Evolutionary conservation across 164 flowering plant species (phyloP), one percentile per base, ranked within the genome.

Genomic region (Aristolochia contorta): DNA sequence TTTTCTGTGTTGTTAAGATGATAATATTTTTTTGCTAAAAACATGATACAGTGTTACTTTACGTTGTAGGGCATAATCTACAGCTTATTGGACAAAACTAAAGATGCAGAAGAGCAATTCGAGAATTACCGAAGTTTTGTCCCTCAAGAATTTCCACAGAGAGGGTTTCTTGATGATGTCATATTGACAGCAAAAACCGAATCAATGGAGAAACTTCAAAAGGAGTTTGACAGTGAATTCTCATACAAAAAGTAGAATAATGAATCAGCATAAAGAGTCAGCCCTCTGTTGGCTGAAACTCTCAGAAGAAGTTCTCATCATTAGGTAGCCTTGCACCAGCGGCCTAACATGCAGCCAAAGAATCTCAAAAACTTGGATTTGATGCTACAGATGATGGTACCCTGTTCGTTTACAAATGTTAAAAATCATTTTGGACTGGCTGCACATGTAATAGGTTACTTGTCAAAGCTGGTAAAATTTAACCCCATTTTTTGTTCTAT

Each of bases 81-180:
- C 69, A 85, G 93, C 69, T 67, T 92, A 55, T 72, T 80, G 51
- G 86, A 83, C 61, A 87, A 79, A 65, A 78, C 78, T 77, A 61
- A 80, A 55, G 91, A 92, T 79, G 98, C 96, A 21, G 83, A 81
- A 14, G 84, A 85, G 67, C 82, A 76, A 61, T 89, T 92, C 67
- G 82, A 82, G 68, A 87, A 64, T 16, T 92, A 87, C 67, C 76
- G 69, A 43, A 79, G 84, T 59, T 91, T 92, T 66, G 91, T 87
- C 41, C 96, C 95, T 0, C 78, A 87, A 60, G 98, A 89, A 68
- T 87, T 85, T 67, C 96, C 95, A 7, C 85, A 89, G 56, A 87
- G 87, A 78, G 80, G 83, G 48, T 89, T 82, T 72, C 86, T 92
- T 6, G 95, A 89, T 61, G 98, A 87, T 70, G 82, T 84, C 60